phyloP scores from a whole-genome alignment of 2,329 filamentous ascomycete species.

The Ascochyta pisi region DNA sequence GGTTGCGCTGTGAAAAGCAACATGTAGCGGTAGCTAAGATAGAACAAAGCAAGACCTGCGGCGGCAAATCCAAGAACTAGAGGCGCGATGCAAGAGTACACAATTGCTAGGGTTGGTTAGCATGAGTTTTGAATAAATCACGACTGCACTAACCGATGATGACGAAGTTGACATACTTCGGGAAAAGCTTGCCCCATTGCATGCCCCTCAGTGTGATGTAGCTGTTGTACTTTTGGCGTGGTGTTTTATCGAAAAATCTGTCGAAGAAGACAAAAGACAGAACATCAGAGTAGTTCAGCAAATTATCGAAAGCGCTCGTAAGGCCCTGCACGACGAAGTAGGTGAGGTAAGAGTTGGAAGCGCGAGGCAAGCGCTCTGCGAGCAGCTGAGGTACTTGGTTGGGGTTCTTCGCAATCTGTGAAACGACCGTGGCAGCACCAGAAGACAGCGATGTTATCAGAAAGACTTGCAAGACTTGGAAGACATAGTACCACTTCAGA shows the following conservation, averaged over 20 bases:
- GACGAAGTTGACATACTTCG: slow-evolving; percentile 50
- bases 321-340: slow-evolving; percentile 95
- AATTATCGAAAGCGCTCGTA: slow-evolving; percentile 73
- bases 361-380: slow-evolving; percentile 76
- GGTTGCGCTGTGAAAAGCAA: slow-evolving; percentile 85
- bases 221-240: slow-evolving; percentile 55
- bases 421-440: slow-evolving; percentile 74
- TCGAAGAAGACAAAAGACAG: slow-evolving; percentile 77
- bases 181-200: slow-evolving; percentile 51
- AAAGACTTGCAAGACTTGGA: slow-evolving; percentile 92
- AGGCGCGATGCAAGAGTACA: slow-evolving; percentile 86
- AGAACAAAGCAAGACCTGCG: slow-evolving; percentile 79
- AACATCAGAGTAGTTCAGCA: slow-evolving; percentile 78
- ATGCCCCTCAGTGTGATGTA: slow-evolving; percentile 44
- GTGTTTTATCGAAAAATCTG: slow-evolving; percentile 76
- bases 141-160: slow-evolving; percentile 47
- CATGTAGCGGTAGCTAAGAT: slow-evolving; percentile 89
- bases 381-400: slow-evolving; percentile 68
- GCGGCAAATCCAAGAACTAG: slow-evolving; percentile 83
- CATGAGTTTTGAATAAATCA: not conserved
- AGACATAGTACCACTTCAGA: slow-evolving; percentile 89
- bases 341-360: slow-evolving; percentile 93
- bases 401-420: slow-evolving; percentile 69
- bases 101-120: slow-evolving; percentile 65
- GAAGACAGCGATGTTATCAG: slow-evolving; percentile 84